Evolutionary conservation across 768 basidiomycete genomes (phyloP).

Genomic region (Lentinula boryana): DNA sequence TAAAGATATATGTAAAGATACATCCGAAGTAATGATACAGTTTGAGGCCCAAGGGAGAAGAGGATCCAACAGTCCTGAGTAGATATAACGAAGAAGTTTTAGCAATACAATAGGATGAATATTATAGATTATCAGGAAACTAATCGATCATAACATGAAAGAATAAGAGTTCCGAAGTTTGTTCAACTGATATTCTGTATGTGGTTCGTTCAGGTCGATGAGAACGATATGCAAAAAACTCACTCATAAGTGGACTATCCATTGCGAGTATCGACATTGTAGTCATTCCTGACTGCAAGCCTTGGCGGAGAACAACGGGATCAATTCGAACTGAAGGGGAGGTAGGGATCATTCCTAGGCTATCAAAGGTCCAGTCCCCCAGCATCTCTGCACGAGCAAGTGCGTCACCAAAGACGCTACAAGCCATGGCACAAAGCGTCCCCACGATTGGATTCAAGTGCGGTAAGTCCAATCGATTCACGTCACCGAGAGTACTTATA

Average conservation of each 20-base stretch:
- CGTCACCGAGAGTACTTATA: slow-evolving; percentile 9
- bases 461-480: slow-evolving; percentile 6
- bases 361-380: not conserved
- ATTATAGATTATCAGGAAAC: no score
- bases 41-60: no score
- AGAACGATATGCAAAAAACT: not conserved
- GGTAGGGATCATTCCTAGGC: not conserved
- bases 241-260: slow-evolving; percentile 4
- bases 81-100: no score
- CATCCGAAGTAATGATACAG: no score
- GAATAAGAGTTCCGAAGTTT: not conserved
- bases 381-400: not conserved
- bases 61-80: no score
- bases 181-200: not conserved
- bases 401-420: not conserved
- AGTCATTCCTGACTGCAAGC: not conserved
- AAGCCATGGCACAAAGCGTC: slow-evolving; percentile 8
- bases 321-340: not conserved
- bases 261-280: not conserved
- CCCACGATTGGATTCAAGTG: slow-evolving; percentile 12
- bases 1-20: no score
- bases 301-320: not conserved
- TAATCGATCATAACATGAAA: not conserved
- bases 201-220: no score
- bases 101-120: no score